Evolutionary conservation across 2,329 filamentous ascomycete species (phyloP), one percentile per base, ranked within the genome.

Genomic region (Talaromyces sp.): DNA sequence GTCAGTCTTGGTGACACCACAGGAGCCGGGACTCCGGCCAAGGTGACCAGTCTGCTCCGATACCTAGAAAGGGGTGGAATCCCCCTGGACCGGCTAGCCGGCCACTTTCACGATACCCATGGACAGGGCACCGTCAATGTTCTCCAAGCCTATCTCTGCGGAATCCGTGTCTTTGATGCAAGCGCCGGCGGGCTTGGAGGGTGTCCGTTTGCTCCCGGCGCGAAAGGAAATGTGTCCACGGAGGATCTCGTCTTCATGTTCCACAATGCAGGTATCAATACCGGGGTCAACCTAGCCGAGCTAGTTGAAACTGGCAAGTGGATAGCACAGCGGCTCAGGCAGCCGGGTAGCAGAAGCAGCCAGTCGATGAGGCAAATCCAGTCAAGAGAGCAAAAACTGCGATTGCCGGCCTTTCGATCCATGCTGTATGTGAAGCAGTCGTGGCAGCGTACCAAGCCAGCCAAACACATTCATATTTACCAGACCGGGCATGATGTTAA

Each of bases 71-170:
- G 65, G 2, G 65, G 72, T 28, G 88, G 88, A 0, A 82, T 96
- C 19, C 82, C 88, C 22, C 83, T 82, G 59, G 85, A 87, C 68
- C 88, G 90, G 68, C 77, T 96, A 11, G 90, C 90, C 0, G 86
- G 93, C 78, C 92, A 96, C 75, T 93, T 96, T 70, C 92, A 96
- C 74, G 91, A 96, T 71, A 96, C 92, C 1, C 93, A 92, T 71
- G 91, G 91, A 1, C 89, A 92, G 78, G 91, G 91, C 1, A 79
- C 93, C n/a, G 88, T 92, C 8, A 96, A 96, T 71, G 88, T 88
- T 5, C 86, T 90, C 11, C 87, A 93, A 0, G 87, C 88, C 42
- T 82, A 95, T 32, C 88, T 91, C 71, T 85, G 90, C 67, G 92
- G 92, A 0, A 84, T 96, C 47, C 79, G 90, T 33, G 90, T 85